These are phyloP conservation scores for Cucumis cinereus DNA, from an alignment of 306 rosid genomes.

Conservation along the genomic window DNA sequence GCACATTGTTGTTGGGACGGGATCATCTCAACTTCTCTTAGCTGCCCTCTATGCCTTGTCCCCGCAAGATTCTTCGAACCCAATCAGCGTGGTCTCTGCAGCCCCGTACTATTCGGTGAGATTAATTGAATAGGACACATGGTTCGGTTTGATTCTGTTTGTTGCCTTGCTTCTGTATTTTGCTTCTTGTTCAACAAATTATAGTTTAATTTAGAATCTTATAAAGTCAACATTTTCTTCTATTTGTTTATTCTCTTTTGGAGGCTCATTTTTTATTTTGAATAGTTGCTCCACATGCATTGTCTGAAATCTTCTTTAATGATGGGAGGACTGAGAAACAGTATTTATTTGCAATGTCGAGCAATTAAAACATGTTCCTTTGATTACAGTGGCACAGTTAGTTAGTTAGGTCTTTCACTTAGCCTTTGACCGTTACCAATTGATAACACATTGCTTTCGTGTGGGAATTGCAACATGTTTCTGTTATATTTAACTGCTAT, in stretches of 20 bases:
- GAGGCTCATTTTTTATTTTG: not conserved
- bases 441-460: not conserved
- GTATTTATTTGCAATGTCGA: not conserved
- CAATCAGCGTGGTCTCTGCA: constrained; percentile 52
- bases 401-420: not conserved
- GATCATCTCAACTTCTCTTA: constrained; percentile 78
- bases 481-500: not conserved
- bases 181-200: not conserved
- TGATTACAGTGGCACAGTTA: not conserved
- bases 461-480: not conserved
- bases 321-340: constrained; percentile 1
- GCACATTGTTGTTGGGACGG: constrained; percentile 77
- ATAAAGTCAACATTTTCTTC: not conserved
- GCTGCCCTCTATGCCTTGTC: constrained; percentile 84
- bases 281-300: not conserved
- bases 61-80: constrained; percentile 27
- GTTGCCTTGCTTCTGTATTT: not conserved
- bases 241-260: not conserved
- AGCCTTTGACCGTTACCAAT: not conserved
- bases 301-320: constrained; percentile 3
- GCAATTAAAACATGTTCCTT: constrained; percentile 8
- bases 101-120: constrained; percentile 84
- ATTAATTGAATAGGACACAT: not conserved
- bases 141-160: constrained; percentile 13
- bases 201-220: not conserved